Base-by-base conservation (phyloP, 179 eudicot genomes). In the Silene vulgaris region DNA sequence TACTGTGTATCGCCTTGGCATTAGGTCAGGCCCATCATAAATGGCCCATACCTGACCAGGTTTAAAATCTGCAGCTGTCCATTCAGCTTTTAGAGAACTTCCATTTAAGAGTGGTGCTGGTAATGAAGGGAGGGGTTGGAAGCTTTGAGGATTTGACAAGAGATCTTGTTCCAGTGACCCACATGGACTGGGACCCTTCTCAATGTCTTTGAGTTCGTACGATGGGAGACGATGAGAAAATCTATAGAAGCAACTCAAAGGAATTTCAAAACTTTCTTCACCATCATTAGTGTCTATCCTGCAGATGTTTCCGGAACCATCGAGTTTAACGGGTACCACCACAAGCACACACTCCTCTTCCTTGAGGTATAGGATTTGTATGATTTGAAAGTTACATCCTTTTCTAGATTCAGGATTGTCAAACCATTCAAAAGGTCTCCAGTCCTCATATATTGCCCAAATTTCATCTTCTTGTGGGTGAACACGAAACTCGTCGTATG, bases 31-130 rank as follows among this genome's bases (percentile, higher is more conserved):
- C 14, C 74, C 76, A 65, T 81, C 71, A 20, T 78, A 84, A 8
- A 84, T 35, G 3, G 86, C 86, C 84, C 86, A 84, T 64, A 81
- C 82, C 74, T 84, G 82, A 70, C 78, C 80, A 0, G 76, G 35
- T 61, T 72, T 26, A 76, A 84, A 78, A 65, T 84, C 76, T 73
- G 59, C 67, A 32, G 76, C 61, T 67, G 77, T 73, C 84, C 84
- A 81, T 28, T 73, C 71, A 26, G 72, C 14, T 76, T 81, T 81
- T 6, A 63, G 48, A 12, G 78, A 78, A 21, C 56, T 29, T 23
- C 68, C 76, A 14, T 12, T 50, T 26, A 68, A 54, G 52, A 50
- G 14, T 37, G 60, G 59, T 37, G 37, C 17, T n/a, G 60, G 45
- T 29, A 77, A 20, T 29, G 73, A 21, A 23, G 66, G 64, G 68